Conservation (phyloP, 1,284 basidiomycete genomes). For the Ceratorhiza oryzae-sativae region DNA sequence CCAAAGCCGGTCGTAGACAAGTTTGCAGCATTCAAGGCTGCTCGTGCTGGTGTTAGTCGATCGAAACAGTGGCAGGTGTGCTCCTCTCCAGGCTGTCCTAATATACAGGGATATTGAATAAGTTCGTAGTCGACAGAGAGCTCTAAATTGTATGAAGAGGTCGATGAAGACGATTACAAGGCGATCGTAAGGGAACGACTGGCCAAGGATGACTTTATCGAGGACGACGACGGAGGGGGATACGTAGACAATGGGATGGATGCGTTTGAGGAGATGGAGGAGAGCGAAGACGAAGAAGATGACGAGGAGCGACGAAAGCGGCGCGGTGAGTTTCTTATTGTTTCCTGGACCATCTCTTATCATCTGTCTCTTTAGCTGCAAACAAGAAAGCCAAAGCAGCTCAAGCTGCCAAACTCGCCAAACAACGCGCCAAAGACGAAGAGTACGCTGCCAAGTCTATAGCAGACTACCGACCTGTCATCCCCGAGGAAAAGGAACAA, state of each 20-base stretch:
- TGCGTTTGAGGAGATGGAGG: conserved; percentile 72
- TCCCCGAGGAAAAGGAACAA: conserved; percentile 77
- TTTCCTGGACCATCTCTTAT: background rate
- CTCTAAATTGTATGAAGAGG: conserved; percentile 85
- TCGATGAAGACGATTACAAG: conserved; percentile 91
- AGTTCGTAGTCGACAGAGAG: conserved; percentile 61
- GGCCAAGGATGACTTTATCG: conserved; percentile 93
- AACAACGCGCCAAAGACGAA: conserved; percentile 55
- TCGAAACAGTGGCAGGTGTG: conserved; percentile 56
- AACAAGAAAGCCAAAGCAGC: conserved; percentile 44
- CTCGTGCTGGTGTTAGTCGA: conserved; percentile 54
- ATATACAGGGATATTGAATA: conserved; percentile 43
- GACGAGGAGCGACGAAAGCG: conserved; percentile 52
- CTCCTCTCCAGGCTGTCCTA: background rate
- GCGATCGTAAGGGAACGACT: conserved; percentile 84
- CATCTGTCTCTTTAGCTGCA: conserved; percentile 4
- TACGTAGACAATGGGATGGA: conserved; percentile 98
- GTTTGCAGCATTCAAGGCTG: conserved; percentile 54
- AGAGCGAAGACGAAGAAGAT: conserved; percentile 50
- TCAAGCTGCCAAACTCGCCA: conserved; percentile 46
- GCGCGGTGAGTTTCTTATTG: conserved; percentile 24
- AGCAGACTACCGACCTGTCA: conserved; percentile 75
- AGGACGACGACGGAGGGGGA: conserved; percentile 90
- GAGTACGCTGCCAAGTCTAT: conserved; percentile 59
- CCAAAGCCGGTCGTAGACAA: conserved; percentile 42